A percentile compares a stretch with the other conserved stretches of the same genome.
Conservation (phyloP, 2,329 filamentous ascomycete genomes). For the Fusarium albidum region DNA sequence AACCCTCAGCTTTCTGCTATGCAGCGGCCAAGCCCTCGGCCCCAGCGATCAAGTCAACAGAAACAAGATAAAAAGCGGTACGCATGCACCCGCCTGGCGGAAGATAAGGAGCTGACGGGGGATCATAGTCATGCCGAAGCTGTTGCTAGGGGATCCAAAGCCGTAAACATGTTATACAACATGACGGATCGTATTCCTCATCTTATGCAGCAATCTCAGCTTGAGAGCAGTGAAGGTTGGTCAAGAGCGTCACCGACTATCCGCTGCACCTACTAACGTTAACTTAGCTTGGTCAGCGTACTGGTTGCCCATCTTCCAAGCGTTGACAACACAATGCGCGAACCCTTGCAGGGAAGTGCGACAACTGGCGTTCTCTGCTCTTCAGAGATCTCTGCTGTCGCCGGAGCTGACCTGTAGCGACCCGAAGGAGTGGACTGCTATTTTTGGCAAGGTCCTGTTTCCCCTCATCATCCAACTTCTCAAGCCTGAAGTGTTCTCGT, state of each 20-base stretch:
- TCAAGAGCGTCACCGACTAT: neutral
- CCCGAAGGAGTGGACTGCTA: conserved; percentile 91
- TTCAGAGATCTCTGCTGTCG: conserved; percentile 87
- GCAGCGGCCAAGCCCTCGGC: conserved; percentile 67
- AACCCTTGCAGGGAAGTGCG: conserved; percentile 95
- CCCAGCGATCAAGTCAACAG: conserved; percentile 44
- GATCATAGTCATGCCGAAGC: conserved; percentile 53
- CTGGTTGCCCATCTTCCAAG: conserved; percentile 94
- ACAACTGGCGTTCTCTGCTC: conserved; percentile 83
- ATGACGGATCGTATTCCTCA: conserved; percentile 83
- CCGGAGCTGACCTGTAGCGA: conserved; percentile 84
- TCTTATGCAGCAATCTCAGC: conserved; percentile 91
- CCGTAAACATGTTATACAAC: conserved; percentile 81
- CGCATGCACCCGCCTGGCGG: neutral
- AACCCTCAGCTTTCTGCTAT: conserved; percentile 76
- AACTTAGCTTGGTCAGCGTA: conserved; percentile 92
- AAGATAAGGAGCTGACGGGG: neutral
- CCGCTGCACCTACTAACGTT: conserved; percentile 17
- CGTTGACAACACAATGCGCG: conserved; percentile 87
- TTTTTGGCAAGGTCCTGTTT: conserved; percentile 93
- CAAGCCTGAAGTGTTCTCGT: conserved; percentile 93
- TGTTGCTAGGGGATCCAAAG: conserved; percentile 80
- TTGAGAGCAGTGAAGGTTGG: conserved; percentile 83
- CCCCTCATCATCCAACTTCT: conserved; percentile 86
- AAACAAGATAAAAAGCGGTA: conserved; percentile 41